phyloP scores from a whole-genome alignment of 2,329 filamentous ascomycete species.

The Fusarium nematophilum region DNA sequence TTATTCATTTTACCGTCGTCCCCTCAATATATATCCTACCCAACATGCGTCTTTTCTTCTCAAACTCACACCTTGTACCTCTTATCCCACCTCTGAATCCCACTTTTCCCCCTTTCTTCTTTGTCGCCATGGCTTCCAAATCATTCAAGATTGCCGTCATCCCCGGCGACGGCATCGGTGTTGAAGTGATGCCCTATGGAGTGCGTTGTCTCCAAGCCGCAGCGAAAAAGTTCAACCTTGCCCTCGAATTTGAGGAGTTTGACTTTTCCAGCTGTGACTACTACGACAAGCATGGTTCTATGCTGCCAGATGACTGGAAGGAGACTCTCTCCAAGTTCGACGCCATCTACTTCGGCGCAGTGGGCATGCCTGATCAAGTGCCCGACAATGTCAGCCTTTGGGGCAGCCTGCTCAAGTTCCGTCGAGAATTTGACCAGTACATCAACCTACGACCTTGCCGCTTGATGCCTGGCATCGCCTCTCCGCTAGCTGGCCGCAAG shows the following conservation, averaged over 20 bases:
- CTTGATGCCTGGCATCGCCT: constrained; percentile 69
- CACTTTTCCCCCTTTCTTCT: too few relatives aligned
- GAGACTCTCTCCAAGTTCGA: constrained; percentile 69
- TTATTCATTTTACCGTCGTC: constrained; percentile 21
- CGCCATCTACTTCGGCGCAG: constrained; percentile 76
- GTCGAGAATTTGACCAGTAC: constrained; percentile 75
- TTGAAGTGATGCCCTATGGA: constrained; percentile 73
- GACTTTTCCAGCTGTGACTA: constrained; percentile 75
- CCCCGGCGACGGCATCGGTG: constrained; percentile 76
- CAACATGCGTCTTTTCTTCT: not conserved
- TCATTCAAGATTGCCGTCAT: constrained; percentile 67
- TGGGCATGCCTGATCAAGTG: constrained; percentile 65
- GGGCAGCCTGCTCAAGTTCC: constrained; percentile 74
- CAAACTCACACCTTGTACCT: not conserved
- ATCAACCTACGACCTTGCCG: constrained; percentile 74
- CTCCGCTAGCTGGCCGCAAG: constrained; percentile 63
- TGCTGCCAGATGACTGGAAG: constrained; percentile 58
- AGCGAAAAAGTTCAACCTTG: constrained; percentile 59
- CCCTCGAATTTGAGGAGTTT: constrained; percentile 70
- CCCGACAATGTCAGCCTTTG: constrained; percentile 76
- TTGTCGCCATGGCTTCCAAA: constrained; percentile 48
- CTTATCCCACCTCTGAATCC: not conserved
- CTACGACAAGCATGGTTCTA: constrained; percentile 57
- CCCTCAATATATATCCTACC: not conserved
- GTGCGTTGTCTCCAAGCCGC: constrained; percentile 69